Percentiles rank a stretch among this genome's conserved stretches.
phyloP scores from a whole-genome alignment of 1,139 yeast genomes.

The Candida sp. region DNA sequence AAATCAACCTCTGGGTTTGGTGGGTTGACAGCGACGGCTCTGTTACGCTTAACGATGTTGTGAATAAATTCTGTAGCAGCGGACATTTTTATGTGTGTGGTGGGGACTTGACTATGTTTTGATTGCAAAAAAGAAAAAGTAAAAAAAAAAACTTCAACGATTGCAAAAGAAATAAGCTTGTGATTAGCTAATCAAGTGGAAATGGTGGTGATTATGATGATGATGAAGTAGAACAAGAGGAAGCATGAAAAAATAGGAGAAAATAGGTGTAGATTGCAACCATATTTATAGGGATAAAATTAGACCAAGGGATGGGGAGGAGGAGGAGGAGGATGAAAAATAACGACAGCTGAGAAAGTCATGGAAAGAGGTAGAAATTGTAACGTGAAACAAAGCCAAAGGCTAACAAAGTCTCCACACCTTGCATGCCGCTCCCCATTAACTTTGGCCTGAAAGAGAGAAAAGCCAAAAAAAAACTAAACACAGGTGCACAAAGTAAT shows the following conservation, averaged over 20 bases:
- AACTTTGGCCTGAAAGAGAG: not conserved
- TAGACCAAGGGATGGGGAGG: not conserved
- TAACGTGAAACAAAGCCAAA: not conserved
- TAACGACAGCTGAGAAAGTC: not conserved
- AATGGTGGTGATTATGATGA: not conserved
- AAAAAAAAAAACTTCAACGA: not conserved
- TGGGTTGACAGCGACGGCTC: constrained; percentile 55
- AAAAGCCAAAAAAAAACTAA: not conserved
- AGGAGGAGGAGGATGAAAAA: not conserved
- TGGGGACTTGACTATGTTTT: not conserved
- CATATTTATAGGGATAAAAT: constrained; percentile 8
- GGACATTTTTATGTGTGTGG: not conserved
- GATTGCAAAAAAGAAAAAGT: constrained; percentile 3
- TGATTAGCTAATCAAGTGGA: not conserved
- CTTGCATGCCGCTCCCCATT: too few species aligned
- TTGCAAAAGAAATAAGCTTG: not conserved
- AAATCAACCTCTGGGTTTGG: constrained; percentile 45
- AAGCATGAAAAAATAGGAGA: not conserved
- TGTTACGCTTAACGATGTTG: constrained; percentile 31
- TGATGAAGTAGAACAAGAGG: not conserved
- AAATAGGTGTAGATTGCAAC: constrained; percentile 8
- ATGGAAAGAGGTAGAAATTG: not conserved
- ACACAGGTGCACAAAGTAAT: not conserved
- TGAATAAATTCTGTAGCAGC: constrained; percentile 2
- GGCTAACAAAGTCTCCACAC: too few species aligned